Base-by-base conservation (phyloP, 805 yeast species). In the Zygotorulaspora danielsina region DNA sequence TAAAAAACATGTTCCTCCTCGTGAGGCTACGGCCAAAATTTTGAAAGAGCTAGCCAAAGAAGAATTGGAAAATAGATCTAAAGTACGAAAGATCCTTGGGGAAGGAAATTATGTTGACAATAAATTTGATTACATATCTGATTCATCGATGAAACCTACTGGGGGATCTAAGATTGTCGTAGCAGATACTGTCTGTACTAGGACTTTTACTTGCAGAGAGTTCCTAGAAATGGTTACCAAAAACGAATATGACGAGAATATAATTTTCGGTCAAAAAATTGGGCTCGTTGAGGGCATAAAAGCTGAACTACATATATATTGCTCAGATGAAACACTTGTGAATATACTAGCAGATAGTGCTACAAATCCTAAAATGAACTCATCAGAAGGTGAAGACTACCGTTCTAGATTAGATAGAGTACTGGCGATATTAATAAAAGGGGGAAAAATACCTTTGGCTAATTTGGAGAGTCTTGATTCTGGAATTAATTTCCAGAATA, bases 81-180 rank as follows among this genome's bases (percentile, higher is more conserved):
- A 54, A 12, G 49, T 78, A 1, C 56, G 73, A 34, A 39, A 54
- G 4, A 36, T 53, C 2, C 41, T 55, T n/a, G 59, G 61, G 8
- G 49, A 56, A 26, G 33, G 63, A 13, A 65, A 65, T 41, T 69
- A 69, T 15, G 44, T 66, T n/a, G 38, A 32, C 2, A 57, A 64
- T 41, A 59, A 57, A 33, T 59, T 57, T 26, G 79, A 74, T 45
- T 62, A 54, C 40, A 62, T 77, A 5, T 67, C 84, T 1, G 88
- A 81, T 57, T 72, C 72, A 18, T 72, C 72, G 29, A 59, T 80
- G 32, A 54, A 48, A 12, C 67, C 70, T 27, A 64, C 76, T 1
- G 79, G 71, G 32, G 83, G 85, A 1, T 72, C 84, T 0, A 76
- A 71, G 42, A 52, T 78, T 22, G 66, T 78, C 0, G 37, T 75